Percentiles rank a stretch among this genome's conserved stretches.
phyloP scores from a whole-genome alignment of 129 eudicot genomes.

The Artemisia tridentata region DNA sequence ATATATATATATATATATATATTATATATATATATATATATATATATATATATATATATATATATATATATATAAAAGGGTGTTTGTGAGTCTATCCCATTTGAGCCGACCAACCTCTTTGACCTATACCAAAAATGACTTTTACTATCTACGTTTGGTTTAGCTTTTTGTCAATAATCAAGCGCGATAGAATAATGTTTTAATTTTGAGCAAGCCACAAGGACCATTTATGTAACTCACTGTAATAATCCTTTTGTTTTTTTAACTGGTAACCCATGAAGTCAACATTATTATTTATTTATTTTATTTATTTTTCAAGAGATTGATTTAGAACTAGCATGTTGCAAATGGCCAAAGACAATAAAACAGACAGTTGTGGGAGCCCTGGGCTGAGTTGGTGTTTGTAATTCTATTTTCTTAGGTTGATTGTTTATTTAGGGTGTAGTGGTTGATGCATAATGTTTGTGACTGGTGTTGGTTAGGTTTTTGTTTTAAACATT shows the following conservation, averaged over 20 bases:
- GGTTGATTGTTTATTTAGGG: background rate
- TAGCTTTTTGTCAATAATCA: no score
- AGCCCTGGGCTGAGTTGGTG: background rate
- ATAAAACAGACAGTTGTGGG: background rate
- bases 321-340: conserved; percentile 20
- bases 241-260: background rate
- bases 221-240: background rate
- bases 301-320: conserved; percentile 31
- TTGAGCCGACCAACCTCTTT: no score
- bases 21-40: no score
- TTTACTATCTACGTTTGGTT: no score
- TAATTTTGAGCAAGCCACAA: no score
- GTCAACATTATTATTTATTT: background rate
- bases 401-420: conserved; percentile 4
- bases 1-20: no score
- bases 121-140: no score
- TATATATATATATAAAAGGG: no score
- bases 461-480: conserved; percentile 11
- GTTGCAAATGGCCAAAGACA: conserved; percentile 18
- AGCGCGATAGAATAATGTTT: no score
- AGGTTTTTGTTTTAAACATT: conserved; percentile 15
- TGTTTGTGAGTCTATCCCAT: no score
- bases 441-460: conserved; percentile 3
- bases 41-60: no score
- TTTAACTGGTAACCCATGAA: background rate